A percentile compares a stretch with the other conserved stretches of the same genome.
Conservation (phyloP, 2,329 filamentous ascomycete species). For the Colletotrichum theobromicola region DNA sequence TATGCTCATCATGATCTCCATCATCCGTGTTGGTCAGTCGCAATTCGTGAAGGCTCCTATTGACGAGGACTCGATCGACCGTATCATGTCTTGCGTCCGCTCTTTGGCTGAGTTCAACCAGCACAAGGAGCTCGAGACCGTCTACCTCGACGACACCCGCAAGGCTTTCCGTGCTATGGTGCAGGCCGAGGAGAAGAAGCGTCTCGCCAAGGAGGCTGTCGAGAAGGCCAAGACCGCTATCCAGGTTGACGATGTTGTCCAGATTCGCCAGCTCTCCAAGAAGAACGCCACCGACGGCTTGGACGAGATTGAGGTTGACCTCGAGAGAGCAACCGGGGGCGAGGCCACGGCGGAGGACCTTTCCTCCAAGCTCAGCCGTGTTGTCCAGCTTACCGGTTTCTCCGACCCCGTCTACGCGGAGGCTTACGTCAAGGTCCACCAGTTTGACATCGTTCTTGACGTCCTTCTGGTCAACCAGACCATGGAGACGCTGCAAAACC, state of each 20-base stretch:
- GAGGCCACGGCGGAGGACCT: conserved; percentile 84
- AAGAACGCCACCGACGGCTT: conserved; percentile 83
- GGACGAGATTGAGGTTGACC: conserved; percentile 86
- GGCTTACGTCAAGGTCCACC: conserved; percentile 97
- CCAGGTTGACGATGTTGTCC: conserved; percentile 93
- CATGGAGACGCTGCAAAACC: conserved; percentile 92
- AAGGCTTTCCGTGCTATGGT: conserved; percentile 98
- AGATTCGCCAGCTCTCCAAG: conserved; percentile 91
- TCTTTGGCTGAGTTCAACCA: conserved; percentile 89
- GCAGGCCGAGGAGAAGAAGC: conserved; percentile 95
- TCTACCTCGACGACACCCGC: conserved; percentile 92
- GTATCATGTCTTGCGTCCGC: conserved; percentile 96
- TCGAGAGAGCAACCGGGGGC: conserved; percentile 93
- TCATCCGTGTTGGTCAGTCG: conserved; percentile 97
- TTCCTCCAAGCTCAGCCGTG: conserved; percentile 90
- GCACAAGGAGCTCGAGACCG: conserved; percentile 88
- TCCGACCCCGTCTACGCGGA: conserved; percentile 99
- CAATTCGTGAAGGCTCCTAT: conserved; percentile 97
- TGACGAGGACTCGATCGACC: conserved; percentile 97
- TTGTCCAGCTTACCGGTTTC: conserved; percentile 97
- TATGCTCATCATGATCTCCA: conserved; percentile 99
- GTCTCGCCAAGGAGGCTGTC: conserved; percentile 89
- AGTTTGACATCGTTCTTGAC: conserved; percentile 97
- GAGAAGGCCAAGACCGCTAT: conserved; percentile 94
- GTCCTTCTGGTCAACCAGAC: conserved; percentile 98